Base-by-base conservation (phyloP, 2,329 filamentous ascomycete species). In the Phaeosphaeria sp. region DNA sequence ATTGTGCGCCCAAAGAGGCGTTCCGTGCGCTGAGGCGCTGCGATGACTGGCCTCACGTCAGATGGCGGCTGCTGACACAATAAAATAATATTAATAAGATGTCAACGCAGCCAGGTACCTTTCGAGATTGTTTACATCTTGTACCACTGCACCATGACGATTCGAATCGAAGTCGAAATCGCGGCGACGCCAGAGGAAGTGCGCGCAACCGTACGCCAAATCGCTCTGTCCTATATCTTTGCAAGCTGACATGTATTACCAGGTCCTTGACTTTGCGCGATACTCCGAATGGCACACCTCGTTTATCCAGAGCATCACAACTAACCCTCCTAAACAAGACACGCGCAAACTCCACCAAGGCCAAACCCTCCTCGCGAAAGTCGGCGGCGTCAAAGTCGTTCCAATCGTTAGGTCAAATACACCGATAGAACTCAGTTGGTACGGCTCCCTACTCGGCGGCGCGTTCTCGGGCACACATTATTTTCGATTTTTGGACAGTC, bases 381-480 rank as follows among this genome's bases (percentile, higher is more conserved):
- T 53, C 18, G 4, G 39, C n/a, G 47, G 51, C 39, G 36, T n/a
- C 11, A 36, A 36, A 13, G 8, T 57, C 13, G 21, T 27, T 25
- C 45, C 51, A 2, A 40, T 42, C 5, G 30, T 57, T 9, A 49
- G 27, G 3, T 43, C 49, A 6, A 52, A 56, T 8, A 49, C 36
- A 6, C 25, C 51, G 9, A 43, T 27, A 11, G 54, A 57, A 20
- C 51, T 57, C 20, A 48, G 40, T 30, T 57, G 57, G 53, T 33
- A 49, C 22, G 53, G 57, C 30, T 7, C 15, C 46, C 33, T n/a
- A 3, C 9, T 21, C 24, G 18, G 45, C 5, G 50, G 47, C 15
- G 57, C 57, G 1, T 60, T 60, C 27, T 40, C 54, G 7, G 53
- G 57, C 8, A 36, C 24, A n/a, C 57, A 60, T 44, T 60, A 51